These are phyloP conservation scores for Cutaneotrichosporon sp. DNA, from an alignment of 1,284 basidiomycete species.

Conservation along the genomic window DNA sequence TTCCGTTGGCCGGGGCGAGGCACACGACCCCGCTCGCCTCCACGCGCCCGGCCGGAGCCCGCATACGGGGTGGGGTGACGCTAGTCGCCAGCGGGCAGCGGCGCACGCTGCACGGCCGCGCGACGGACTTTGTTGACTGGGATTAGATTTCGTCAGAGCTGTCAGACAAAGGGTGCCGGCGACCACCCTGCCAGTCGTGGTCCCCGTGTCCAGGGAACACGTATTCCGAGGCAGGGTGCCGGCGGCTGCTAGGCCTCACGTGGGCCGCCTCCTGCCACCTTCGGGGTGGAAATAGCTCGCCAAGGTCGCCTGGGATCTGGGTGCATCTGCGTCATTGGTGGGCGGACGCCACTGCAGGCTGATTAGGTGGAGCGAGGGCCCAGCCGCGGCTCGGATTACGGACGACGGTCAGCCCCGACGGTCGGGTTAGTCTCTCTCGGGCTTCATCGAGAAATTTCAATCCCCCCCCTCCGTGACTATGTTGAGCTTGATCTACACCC, in stretches of 20 bases:
- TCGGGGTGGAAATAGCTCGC: no score
- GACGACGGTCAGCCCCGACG: background rate
- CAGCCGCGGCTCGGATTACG: background rate
- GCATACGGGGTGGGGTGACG: background rate
- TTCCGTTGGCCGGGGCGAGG: background rate
- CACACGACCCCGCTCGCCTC: no score
- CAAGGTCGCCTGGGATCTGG: no score
- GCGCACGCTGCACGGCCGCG: no score
- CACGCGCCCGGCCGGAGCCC: background rate
- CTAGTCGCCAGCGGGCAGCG: no score
- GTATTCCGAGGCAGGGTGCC: background rate
- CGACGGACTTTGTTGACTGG: no score
- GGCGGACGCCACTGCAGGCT: no score
- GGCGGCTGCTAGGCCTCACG: background rate
- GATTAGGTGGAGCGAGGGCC: background rate
- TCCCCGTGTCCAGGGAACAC: background rate
- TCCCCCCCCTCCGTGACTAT: no score
- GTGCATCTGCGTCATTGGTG: no score
- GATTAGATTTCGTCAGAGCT: background rate
- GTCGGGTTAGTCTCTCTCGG: background rate
- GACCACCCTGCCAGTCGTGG: no score
- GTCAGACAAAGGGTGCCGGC: background rate
- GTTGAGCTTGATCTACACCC: no score
- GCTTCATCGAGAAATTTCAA: background rate
- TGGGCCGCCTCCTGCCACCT: background rate